Percentiles rank a stretch among this genome's conserved stretches.
Conservation (phyloP, 768 basidiomycete genomes). For the Tricholoma sp. region DNA sequence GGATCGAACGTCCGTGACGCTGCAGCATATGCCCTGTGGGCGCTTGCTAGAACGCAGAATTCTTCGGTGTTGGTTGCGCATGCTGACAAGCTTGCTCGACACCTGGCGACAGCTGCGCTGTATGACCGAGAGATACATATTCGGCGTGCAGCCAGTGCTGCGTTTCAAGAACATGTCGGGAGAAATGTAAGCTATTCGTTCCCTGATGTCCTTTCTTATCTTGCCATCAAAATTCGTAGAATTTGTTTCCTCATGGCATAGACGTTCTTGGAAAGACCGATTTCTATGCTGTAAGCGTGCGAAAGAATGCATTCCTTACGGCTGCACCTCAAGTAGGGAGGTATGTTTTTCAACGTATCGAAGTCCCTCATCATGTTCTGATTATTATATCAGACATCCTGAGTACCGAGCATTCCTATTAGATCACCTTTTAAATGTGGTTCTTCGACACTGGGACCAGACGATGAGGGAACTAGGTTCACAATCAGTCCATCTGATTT, state of each 20-base stretch:
- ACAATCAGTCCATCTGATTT: slow-evolving; percentile 66
- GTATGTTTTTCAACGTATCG: slow-evolving; percentile 41
- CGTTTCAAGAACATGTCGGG: slow-evolving; percentile 96
- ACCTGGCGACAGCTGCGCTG: slow-evolving; percentile 73
- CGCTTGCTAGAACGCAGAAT: slow-evolving; percentile 78
- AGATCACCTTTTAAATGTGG: slow-evolving; percentile 68
- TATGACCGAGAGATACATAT: slow-evolving; percentile 96
- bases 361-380: neutral
- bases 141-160: slow-evolving; percentile 92
- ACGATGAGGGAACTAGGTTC: slow-evolving; percentile 75
- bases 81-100: slow-evolving; percentile 59
- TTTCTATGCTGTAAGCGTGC: slow-evolving; percentile 88
- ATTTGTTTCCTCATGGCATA: slow-evolving; percentile 89
- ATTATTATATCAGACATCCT: slow-evolving; percentile 38
- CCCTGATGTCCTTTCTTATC: neutral
- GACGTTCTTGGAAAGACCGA: slow-evolving; percentile 89
- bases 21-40: slow-evolving; percentile 93
- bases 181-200: slow-evolving; percentile 60
- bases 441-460: slow-evolving; percentile 86
- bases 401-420: slow-evolving; percentile 72
- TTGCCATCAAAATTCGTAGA: slow-evolving; percentile 39
- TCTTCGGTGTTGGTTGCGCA: slow-evolving; percentile 53
- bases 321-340: slow-evolving; percentile 85
- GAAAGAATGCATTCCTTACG: slow-evolving; percentile 77
- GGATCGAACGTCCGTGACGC: slow-evolving; percentile 95